Percentiles rank a stretch among this genome's conserved stretches.
phyloP scores from a whole-genome alignment of 768 basidiomycete species.

The Lepiota brunneoincarnata region DNA sequence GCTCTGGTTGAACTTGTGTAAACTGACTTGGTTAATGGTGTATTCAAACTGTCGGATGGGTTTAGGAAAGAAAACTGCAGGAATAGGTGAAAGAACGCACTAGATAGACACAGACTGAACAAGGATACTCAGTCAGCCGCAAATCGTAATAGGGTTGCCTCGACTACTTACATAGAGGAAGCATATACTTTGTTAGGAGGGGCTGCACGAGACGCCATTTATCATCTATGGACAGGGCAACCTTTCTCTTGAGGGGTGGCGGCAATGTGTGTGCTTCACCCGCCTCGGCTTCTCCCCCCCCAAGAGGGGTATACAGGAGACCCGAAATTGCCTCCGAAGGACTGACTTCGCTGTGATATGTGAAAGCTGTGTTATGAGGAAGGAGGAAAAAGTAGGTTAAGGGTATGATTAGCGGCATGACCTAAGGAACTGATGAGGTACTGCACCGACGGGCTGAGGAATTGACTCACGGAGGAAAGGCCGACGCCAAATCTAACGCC shows the following conservation, averaged over 20 bases:
- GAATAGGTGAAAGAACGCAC: slow-evolving; percentile 27
- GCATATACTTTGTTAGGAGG: slow-evolving; percentile 80
- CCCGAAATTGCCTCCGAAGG: slow-evolving; percentile 26
- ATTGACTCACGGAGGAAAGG: slow-evolving; percentile 64
- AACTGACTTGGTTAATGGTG: slow-evolving; percentile 74
- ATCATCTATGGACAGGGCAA: slow-evolving; percentile 62
- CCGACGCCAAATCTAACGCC: slow-evolving; percentile 86
- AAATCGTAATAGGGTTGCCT: not conserved
- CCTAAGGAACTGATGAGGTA: slow-evolving; percentile 35
- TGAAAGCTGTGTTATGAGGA: slow-evolving; percentile 48
- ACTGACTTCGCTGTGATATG: slow-evolving; percentile 28
- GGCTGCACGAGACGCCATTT: slow-evolving; percentile 84
- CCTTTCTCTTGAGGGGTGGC: slow-evolving; percentile 37
- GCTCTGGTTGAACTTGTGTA: not conserved
- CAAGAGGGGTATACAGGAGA: slow-evolving; percentile 44
- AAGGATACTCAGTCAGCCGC: not conserved
- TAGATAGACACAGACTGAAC: slow-evolving; percentile 40
- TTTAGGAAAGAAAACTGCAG: not conserved
- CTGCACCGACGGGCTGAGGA: not conserved
- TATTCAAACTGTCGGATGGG: slow-evolving; percentile 70
- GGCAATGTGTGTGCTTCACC: slow-evolving; percentile 39
- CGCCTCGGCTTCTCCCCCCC: slow-evolving; percentile 35
- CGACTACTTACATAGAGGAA: slow-evolving; percentile 76
- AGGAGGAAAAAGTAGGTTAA: slow-evolving; percentile 75
- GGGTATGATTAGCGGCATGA: slow-evolving; percentile 81